Percentiles rank a stretch among this genome's conserved stretches.
These are phyloP conservation scores for Aspergillus jensenii DNA, from an alignment of 2,329 filamentous ascomycete genomes.

Conservation along the genomic window DNA sequence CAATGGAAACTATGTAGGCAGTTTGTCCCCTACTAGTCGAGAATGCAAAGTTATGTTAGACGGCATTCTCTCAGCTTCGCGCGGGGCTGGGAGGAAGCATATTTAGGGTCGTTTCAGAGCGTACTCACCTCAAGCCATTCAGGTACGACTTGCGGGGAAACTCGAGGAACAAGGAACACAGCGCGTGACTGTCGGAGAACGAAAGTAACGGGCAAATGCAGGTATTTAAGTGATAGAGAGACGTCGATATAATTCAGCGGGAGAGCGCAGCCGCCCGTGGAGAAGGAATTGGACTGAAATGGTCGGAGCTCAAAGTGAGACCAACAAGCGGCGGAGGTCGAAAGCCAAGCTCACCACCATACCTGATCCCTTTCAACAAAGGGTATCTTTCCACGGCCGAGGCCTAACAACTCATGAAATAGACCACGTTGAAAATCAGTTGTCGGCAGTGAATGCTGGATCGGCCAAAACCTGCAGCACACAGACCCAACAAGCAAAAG, in stretches of 20 bases:
- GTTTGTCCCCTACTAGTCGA: background rate
- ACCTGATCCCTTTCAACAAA: slow-evolving; percentile 23
- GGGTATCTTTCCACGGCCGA: slow-evolving; percentile 1
- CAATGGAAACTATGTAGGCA: background rate
- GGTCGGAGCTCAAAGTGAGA: slow-evolving; percentile 32
- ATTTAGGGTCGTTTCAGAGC: slow-evolving; percentile 16
- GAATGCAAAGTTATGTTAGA: slow-evolving; percentile 8
- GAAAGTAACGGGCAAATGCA: slow-evolving; percentile 2
- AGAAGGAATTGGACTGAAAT: slow-evolving; percentile 19
- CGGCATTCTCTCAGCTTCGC: slow-evolving; percentile 8
- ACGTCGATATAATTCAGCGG: slow-evolving; percentile 1
- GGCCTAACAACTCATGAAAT: background rate
- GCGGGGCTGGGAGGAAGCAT: slow-evolving; percentile 15
- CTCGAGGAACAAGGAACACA: slow-evolving; percentile 12
- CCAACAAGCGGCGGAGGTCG: slow-evolving; percentile 36
- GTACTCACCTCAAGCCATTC: slow-evolving; percentile 28
- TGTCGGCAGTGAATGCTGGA: background rate
- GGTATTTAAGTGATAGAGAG: background rate
- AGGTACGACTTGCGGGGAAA: slow-evolving; percentile 26
- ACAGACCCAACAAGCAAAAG: slow-evolving; percentile 12
- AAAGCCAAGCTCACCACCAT: slow-evolving; percentile 32
- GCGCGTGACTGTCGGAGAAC: slow-evolving; percentile 15
- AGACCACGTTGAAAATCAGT: background rate
- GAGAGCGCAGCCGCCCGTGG: slow-evolving; percentile 16
- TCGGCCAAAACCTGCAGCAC: slow-evolving; percentile 3